A percentile compares a stretch with the other conserved stretches of the same genome.
Conservation (phyloP, 495 filamentous ascomycete genomes). For the Penicillium cataractarum region DNA sequence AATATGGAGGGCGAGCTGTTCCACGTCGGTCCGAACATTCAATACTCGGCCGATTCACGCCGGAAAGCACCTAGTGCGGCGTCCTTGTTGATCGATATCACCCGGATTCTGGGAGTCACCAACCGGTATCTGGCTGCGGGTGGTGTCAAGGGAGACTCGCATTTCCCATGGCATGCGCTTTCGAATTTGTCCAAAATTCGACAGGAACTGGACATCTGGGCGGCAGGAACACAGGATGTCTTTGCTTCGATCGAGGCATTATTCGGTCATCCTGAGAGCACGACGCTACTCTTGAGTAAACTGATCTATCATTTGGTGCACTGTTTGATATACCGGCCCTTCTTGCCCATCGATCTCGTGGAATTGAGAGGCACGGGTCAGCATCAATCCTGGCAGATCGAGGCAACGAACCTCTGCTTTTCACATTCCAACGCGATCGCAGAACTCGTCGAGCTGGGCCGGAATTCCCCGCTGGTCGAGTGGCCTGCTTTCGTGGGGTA, state of each 20-base stretch:
- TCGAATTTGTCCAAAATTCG: conserved; percentile 85
- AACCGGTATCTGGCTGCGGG: conserved; percentile 83
- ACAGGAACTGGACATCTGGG: conserved; percentile 83
- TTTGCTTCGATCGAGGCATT: conserved; percentile 74
- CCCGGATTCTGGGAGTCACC: conserved; percentile 77
- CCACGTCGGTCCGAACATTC: conserved; percentile 71
- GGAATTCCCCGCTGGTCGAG: conserved; percentile 65
- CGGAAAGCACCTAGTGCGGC: conserved; percentile 70
- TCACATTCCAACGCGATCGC: conserved; percentile 85
- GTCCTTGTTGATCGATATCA: conserved; percentile 80
- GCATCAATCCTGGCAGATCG: conserved; percentile 89
- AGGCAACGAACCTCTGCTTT: conserved; percentile 84
- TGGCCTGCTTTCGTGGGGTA: conserved; percentile 85
- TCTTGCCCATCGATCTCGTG: conserved; percentile 78
- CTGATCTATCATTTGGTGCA: conserved; percentile 83
- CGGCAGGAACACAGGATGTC: conserved; percentile 75
- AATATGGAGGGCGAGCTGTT: conserved; percentile 76
- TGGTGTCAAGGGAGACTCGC: conserved; percentile 83
- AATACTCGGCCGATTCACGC: conserved; percentile 64
- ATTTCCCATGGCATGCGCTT: conserved; percentile 85
- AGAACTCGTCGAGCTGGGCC: conserved; percentile 78
- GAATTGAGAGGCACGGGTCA: conserved; percentile 78
- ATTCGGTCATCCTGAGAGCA: conserved; percentile 77
- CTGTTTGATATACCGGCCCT: conserved; percentile 82
- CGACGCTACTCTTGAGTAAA: conserved; percentile 77